Base-by-base conservation (phyloP, 2,329 filamentous ascomycete species). In the Thyridium curvatum region DNA sequence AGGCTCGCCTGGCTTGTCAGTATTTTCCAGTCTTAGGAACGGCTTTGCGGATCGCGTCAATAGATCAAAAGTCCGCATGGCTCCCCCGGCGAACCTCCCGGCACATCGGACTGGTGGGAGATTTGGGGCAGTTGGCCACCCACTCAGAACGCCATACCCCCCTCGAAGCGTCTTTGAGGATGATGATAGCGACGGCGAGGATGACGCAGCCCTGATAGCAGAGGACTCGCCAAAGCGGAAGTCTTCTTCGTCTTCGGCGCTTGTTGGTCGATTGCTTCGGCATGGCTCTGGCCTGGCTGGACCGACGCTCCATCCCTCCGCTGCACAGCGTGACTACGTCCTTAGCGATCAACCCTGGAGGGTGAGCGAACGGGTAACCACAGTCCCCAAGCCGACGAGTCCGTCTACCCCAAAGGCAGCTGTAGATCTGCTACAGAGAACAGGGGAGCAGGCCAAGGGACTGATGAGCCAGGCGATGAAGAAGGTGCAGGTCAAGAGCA, bases 141-240 rank as follows among this genome's bases (percentile, higher is more conserved):
- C 40, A 2, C 33, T 41, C 32, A 48, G 44, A 40, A 47, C 46
- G 30, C 42, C 46, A 3, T 48, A 44, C 26, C 47, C 45, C 8
- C 12, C 30, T 10, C 18, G 17, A 35, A 53, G 49, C 38, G 38
- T 38, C 2, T 52, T 49, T 28, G 49, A 53, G 18, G 40, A 46
- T 8, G 45, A 48, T 32, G 44, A 45, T 18, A 37, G 38, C 21
- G 43, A 44, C 17, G 42, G 32, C 31, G 32, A 35, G 13, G 30
- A 37, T 18, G 39, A 32, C 12, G 28, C 10, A 10, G 10, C 8
- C 30, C 41, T 2, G 16, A 30, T 32, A 16, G 21, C 21, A 10
- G 21, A 6, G 6, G 10, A 26, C 10, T 26, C 21, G 10, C 21
- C 21, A 6, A 26, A 26, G 6, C 6, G 21, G 10, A 10, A 6